These are phyloP conservation scores for Torulaspora globosa DNA, from an alignment of 1,139 yeast species.

Conservation along the genomic window DNA sequence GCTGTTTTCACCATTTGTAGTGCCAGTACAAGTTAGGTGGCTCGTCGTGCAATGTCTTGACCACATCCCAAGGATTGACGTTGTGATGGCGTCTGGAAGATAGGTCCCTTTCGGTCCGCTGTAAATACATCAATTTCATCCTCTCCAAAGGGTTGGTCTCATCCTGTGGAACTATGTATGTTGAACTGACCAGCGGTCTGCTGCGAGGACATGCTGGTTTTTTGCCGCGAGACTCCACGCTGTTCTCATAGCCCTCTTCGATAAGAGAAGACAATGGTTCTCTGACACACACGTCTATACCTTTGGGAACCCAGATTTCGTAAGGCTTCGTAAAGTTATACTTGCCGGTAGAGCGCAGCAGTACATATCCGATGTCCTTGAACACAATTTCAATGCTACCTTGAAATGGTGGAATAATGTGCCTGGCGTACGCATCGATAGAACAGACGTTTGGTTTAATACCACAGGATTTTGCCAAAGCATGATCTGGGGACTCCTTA, in stretches of 20 bases:
- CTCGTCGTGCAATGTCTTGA: constrained; percentile 15
- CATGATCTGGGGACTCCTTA: constrained; percentile 23
- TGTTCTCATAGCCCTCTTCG: constrained; percentile 14
- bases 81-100: constrained; percentile 20
- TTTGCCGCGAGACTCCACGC: constrained; percentile 16
- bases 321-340: constrained; percentile 40
- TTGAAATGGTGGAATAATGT: constrained; percentile 59
- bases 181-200: constrained; percentile 29
- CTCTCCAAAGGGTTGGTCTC: constrained; percentile 23
- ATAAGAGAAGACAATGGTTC: constrained; percentile 36
- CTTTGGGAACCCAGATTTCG: constrained; percentile 49
- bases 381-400: constrained; percentile 68
- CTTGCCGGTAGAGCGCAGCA: constrained; percentile 61
- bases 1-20: constrained; percentile 26
- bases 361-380: constrained; percentile 63
- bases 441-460: constrained; percentile 37
- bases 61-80: constrained; percentile 21
- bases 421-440: constrained; percentile 40
- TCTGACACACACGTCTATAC: constrained; percentile 43
- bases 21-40: constrained; percentile 33
- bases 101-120: constrained; percentile 25
- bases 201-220: constrained; percentile 21
- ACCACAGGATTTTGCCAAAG: constrained; percentile 38
- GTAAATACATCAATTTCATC: constrained; percentile 29
- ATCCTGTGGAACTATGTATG: constrained; percentile 27